Base-by-base conservation (phyloP, 2,329 filamentous ascomycete species). In the Tolypocladium ovalisporum region DNA sequence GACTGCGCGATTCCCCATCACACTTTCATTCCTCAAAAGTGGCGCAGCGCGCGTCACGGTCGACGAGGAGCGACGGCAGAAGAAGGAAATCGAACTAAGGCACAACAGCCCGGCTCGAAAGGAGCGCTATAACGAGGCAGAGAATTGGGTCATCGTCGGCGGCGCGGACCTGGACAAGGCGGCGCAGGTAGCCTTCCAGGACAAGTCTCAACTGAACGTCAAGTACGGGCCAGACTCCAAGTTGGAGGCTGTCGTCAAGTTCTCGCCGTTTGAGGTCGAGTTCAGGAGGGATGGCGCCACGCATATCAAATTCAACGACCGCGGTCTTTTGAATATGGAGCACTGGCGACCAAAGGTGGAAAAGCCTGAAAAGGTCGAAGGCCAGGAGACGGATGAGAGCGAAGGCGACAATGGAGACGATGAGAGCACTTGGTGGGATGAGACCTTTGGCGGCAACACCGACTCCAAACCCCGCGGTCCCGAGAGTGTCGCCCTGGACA, bases 401-500 rank as follows among this genome's bases (percentile, higher is more conserved):
- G 78, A 76, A 54, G 70, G 76, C 32, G 70, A 73, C 15, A 70
- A 72, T 13, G 79, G 77, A 17, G 83, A 88, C 62, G 89, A 94
- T 62, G 89, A 97, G 69, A 88, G 86, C 73, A 97, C 92, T 4
- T 97, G 91, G 90, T 99, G 94, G 94, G 94, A 99, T 8, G 94
- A 99, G 76, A 84, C 82, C 0, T 99, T 99, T 71, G 93, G 93
- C 62, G 92, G 93, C 60, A 96, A 94, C 70, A 97, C 92, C 0
- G 94, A 99, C 71, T 84, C 87, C 6, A 99, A 99, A 74, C 93
- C 94, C n/a, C 85, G 86, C 66, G 94, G 94, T 1, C 94, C 94
- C 0, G 94, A 99, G 73, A 94, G 92, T 68, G 80, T 99, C 51
- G 91, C 84, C 17, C 74, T 99, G 58, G 94, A 99, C 68, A 93